These are phyloP conservation scores for Pichia californica DNA, from an alignment of 805 yeast species.

Conservation along the genomic window DNA sequence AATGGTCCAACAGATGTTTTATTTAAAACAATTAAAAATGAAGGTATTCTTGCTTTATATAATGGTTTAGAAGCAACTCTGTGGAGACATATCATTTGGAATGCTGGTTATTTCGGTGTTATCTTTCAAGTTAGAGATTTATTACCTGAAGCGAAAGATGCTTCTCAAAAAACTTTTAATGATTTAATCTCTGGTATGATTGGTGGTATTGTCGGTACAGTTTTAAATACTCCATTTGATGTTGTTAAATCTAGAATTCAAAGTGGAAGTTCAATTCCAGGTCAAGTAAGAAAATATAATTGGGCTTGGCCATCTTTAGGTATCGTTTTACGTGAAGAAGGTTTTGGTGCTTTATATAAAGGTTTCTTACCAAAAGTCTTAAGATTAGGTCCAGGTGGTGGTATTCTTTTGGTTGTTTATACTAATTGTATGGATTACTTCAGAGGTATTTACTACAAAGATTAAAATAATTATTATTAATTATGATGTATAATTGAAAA, in stretches of 20 bases:
- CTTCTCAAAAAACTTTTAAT: constrained; percentile 71
- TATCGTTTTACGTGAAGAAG: constrained; percentile 82
- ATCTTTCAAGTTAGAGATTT: constrained; percentile 78
- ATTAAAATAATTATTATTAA: background rate
- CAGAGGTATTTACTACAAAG: constrained; percentile 42
- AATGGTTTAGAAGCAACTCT: constrained; percentile 95
- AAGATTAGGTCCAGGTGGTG: constrained; percentile 99
- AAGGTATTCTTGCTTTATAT: constrained; percentile 80
- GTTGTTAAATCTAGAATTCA: constrained; percentile 97
- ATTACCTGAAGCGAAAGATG: constrained; percentile 69
- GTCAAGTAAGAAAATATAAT: constrained; percentile 78
- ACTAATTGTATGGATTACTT: constrained; percentile 93
- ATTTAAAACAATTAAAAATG: constrained; percentile 57
- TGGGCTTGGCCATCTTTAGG: constrained; percentile 84
- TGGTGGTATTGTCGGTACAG: constrained; percentile 97
- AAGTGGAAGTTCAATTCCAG: constrained; percentile 55
- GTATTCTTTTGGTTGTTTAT: constrained; percentile 94
- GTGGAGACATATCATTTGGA: constrained; percentile 97
- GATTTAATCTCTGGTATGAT: constrained; percentile 89
- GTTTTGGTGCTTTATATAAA: constrained; percentile 83
- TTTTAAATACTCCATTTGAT: constrained; percentile 93
- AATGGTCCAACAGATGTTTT: constrained; percentile 82
- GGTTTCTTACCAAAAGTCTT: constrained; percentile 96
- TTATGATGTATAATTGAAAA: too few relatives aligned
- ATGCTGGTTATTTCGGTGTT: constrained; percentile 95